Evolutionary conservation across 2,329 filamentous ascomycete species (phyloP).

Genomic region (Domatiomyces catenatus): DNA sequence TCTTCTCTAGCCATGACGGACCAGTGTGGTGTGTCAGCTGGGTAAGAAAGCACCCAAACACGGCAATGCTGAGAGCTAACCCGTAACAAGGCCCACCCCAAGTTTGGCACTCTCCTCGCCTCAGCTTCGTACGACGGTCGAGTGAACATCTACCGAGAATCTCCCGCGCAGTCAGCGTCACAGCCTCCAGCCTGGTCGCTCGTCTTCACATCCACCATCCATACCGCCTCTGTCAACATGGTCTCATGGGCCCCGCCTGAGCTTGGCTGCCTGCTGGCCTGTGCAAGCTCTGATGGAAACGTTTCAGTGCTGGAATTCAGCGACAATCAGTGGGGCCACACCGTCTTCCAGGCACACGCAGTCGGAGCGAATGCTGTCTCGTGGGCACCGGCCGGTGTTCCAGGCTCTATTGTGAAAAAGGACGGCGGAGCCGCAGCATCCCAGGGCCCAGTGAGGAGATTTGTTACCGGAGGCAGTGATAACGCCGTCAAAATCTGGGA

Average conservation of each 20-base stretch:
- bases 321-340: constrained; percentile 82
- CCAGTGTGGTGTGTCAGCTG: constrained; percentile 96
- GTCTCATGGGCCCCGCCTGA: constrained; percentile 97
- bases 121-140: constrained; percentile 94
- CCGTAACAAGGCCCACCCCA: constrained; percentile 60
- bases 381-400: constrained; percentile 76
- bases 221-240: constrained; percentile 93
- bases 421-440: constrained; percentile 35
- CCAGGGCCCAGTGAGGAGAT: constrained; percentile 45
- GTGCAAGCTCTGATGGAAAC: constrained; percentile 83
- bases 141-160: constrained; percentile 94
- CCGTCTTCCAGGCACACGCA: constrained; percentile 79
- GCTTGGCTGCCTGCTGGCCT: constrained; percentile 83
- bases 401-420: constrained; percentile 71
- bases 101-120: constrained; percentile 95
- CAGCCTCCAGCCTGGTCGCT: constrained; percentile 54
- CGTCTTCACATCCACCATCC: constrained; percentile 82
- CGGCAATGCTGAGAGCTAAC: background rate
- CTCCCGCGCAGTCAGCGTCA: constrained; percentile 22
- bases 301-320: constrained; percentile 94
- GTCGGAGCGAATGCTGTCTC: constrained; percentile 90
- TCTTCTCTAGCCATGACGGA: constrained; percentile 61
- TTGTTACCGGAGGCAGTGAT: constrained; percentile 90
- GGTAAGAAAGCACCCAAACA: constrained; percentile 32
- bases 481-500: constrained; percentile 89